Evolutionary conservation across 2,329 filamentous ascomycete genomes (phyloP).

Genomic region (Diplodia seriata): DNA sequence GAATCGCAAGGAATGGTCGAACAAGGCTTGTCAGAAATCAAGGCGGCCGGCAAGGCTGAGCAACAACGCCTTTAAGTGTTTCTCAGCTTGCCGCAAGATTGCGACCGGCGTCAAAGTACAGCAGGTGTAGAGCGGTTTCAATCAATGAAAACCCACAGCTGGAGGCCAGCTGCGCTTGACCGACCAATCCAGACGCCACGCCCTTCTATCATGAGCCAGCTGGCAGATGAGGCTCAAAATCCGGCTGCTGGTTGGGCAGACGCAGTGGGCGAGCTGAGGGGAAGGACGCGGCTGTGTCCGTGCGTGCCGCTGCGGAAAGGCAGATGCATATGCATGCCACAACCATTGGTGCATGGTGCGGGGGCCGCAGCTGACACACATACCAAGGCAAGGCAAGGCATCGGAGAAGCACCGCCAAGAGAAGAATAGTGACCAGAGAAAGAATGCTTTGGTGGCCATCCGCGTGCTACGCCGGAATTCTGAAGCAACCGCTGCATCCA

Average conservation of each 20-base stretch:
- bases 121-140: background rate
- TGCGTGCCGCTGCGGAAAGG: background rate
- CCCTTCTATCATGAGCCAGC: background rate
- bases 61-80: background rate
- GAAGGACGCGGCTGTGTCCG: background rate
- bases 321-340: background rate
- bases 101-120: background rate
- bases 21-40: background rate
- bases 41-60: background rate
- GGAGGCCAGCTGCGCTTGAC: background rate
- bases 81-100: background rate
- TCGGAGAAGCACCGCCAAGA: background rate
- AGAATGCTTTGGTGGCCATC: background rate
- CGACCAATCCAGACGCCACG: background rate
- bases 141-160: background rate
- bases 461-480: background rate
- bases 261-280: background rate
- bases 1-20: background rate
- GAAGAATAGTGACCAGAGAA: background rate
- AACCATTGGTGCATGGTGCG: background rate
- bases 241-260: background rate
- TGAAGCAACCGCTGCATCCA: too few relatives aligned
- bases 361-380: background rate
- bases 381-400: background rate
- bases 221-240: background rate